Evolutionary conservation across 257 asterid species (phyloP).

Genomic region (Solanum paucissectum): DNA sequence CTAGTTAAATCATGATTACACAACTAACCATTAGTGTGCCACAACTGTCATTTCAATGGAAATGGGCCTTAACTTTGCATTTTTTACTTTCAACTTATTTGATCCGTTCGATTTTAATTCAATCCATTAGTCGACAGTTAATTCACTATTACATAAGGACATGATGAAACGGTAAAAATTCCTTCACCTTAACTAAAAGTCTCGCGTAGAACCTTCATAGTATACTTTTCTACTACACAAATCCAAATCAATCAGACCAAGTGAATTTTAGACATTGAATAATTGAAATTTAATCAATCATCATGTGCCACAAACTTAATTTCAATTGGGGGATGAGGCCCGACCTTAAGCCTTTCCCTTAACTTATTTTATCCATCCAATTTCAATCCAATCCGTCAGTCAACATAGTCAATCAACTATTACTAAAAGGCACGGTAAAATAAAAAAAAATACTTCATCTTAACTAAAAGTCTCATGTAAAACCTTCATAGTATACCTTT

Average conservation of each 20-base stretch:
- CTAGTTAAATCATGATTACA: neutral
- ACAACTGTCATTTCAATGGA: neutral
- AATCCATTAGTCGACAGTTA: neutral
- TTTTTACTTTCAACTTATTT: neutral
- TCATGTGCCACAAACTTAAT: neutral
- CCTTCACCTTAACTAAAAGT: neutral
- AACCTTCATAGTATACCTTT: neutral
- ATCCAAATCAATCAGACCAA: neutral
- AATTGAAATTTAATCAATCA: no score
- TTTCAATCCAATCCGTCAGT: neutral
- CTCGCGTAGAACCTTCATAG: neutral
- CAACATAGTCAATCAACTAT: neutral
- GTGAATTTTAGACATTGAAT: rapidly evolving
- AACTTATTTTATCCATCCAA: neutral
- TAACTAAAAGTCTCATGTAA: neutral
- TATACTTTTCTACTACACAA: neutral
- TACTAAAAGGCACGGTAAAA: neutral
- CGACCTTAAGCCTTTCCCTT: neutral
- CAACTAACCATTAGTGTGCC: neutral
- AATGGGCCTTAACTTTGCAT: no score
- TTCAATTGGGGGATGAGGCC: neutral
- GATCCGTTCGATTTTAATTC: neutral
- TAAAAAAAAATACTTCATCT: neutral
- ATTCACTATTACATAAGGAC: neutral
- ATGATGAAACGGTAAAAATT: neutral